Base-by-base conservation (phyloP, 768 basidiomycete species). In the Lactarius tabidus region DNA sequence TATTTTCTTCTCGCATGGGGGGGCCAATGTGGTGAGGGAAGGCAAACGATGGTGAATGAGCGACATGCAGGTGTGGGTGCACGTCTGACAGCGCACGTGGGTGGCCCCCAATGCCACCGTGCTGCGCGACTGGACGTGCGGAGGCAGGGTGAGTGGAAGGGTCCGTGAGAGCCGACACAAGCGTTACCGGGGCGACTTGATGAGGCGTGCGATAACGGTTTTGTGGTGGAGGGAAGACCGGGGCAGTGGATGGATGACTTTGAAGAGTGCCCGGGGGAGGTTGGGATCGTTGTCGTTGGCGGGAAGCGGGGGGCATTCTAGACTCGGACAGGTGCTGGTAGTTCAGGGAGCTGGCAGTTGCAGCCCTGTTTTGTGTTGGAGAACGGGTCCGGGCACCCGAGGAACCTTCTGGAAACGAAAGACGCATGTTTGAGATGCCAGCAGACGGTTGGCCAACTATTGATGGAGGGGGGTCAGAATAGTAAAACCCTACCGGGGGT, bases 121-220 rank as follows among this genome's bases (percentile, higher is more conserved):
- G 57, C 23, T 64, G 68, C 26, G 45, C 67, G 67, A 38, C 56
- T 63, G 52, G 68, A 54, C 65, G 72, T 62, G 35, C 70, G 35
- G 53, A 68, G 45, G 23, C 23, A 48, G n/a, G 66, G 61, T 55
- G 71, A 66, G 41, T 64, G 65, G 69, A 68, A 71, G 53, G 69
- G 66, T 48, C 68, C 66, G 53, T 70, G 60, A 59, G 60, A 35
- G 2, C 33, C 2, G 51, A 17, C 8, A 20, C 58, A 14, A 53
- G 54, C 14, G n/a, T 18, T 17, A 39, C 63, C 10, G 56, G 57
- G 15, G 43, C 12, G 48, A n/a, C 51, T 28, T 63, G 54, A n/a
- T 36, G 23, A 26, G 54, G 15, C 14, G 17, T n/a, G 6, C 8
- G 63, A 56, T 51, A 60, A 20, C 12, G 5, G 60, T 35, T 38